Percentiles rank a stretch among this genome's conserved stretches.
phyloP scores from a whole-genome alignment of 768 basidiomycete genomes.

The Leccinum disarticulatum region DNA sequence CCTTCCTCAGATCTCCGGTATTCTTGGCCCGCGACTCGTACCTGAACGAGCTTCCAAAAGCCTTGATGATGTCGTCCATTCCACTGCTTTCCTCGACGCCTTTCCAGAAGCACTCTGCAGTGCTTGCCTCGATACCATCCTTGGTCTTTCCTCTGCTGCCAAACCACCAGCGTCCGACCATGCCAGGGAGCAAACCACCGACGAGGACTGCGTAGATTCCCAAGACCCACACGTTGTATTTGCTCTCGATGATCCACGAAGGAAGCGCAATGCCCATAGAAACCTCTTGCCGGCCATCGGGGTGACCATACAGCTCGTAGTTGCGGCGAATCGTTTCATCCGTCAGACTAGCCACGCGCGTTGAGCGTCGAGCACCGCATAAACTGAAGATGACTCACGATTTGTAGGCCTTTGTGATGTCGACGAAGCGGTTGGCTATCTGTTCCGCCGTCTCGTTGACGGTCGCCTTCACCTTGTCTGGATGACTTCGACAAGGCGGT shows the following conservation, averaged over 20 bases:
- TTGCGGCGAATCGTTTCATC: slow-evolving; percentile 93
- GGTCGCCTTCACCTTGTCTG: slow-evolving; percentile 89
- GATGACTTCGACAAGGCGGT: slow-evolving; percentile 60
- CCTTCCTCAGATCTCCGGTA: slow-evolving; percentile 41
- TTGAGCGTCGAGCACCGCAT: neutral
- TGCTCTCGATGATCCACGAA: slow-evolving; percentile 87
- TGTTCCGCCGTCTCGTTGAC: slow-evolving; percentile 84
- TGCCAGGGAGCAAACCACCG: slow-evolving; percentile 78
- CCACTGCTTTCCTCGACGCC: slow-evolving; percentile 75
- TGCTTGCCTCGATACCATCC: slow-evolving; percentile 80
- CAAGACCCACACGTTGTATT: slow-evolving; percentile 90
- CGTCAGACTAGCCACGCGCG: slow-evolving; percentile 59
- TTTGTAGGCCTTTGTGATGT: slow-evolving; percentile 98
- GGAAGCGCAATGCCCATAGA: slow-evolving; percentile 95
- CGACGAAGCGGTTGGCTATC: slow-evolving; percentile 84
- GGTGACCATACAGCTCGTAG: slow-evolving; percentile 85
- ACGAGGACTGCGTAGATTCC: slow-evolving; percentile 86
- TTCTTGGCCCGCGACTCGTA: slow-evolving; percentile 48
- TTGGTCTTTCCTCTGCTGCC: slow-evolving; percentile 86
- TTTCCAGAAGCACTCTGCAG: slow-evolving; percentile 89
- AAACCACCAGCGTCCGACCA: slow-evolving; percentile 98
- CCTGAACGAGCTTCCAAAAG: slow-evolving; percentile 64
- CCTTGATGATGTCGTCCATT: slow-evolving; percentile 68
- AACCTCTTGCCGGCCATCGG: slow-evolving; percentile 94
- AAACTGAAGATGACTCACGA: slow-evolving; percentile 42